Conservation (phyloP, 2,329 filamentous ascomycete genomes). For the Trichoderma sp. region DNA sequence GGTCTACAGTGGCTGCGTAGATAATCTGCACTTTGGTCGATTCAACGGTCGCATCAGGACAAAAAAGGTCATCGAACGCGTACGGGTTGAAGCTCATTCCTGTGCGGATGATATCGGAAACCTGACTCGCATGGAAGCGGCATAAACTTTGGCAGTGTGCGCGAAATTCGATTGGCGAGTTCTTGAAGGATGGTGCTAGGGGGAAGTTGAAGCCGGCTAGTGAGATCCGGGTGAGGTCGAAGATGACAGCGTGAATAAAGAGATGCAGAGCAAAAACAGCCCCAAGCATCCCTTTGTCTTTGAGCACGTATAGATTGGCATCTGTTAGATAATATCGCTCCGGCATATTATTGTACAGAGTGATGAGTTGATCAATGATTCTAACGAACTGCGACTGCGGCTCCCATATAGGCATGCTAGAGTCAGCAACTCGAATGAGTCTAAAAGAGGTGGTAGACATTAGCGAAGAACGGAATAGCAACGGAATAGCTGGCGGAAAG, state of each 20-base stretch:
- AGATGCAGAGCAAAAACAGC: slow-evolving; percentile 28
- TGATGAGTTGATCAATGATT: slow-evolving; percentile 25
- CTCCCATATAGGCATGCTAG: slow-evolving; percentile 21
- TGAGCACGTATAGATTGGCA: slow-evolving; percentile 24
- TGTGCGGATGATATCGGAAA: slow-evolving; percentile 24
- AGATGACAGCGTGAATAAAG: slow-evolving; percentile 26
- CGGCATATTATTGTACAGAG: slow-evolving; percentile 23
- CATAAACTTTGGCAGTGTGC: slow-evolving; percentile 25
- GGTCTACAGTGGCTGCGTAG: slow-evolving; percentile 26
- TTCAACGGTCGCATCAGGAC: slow-evolving; percentile 25
- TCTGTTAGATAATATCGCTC: slow-evolving; percentile 25
- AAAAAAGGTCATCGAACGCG: slow-evolving; percentile 27
- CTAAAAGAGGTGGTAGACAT: slow-evolving; percentile 8
- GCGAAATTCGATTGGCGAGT: slow-evolving; percentile 23
- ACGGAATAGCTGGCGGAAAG: neutral
- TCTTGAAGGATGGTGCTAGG: slow-evolving; percentile 24
- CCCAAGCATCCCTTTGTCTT: slow-evolving; percentile 23
- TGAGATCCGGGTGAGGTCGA: slow-evolving; percentile 26
- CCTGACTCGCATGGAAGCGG: slow-evolving; percentile 25
- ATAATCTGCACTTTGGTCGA: slow-evolving; percentile 30
- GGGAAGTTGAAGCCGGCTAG: slow-evolving; percentile 29
- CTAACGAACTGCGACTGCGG: slow-evolving; percentile 21
- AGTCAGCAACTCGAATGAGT: slow-evolving; percentile 22
- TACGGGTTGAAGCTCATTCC: slow-evolving; percentile 20
- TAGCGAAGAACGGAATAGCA: neutral